phyloP scores from a whole-genome alignment of 345 rosid species.

The Bruguiera parviflora region DNA sequence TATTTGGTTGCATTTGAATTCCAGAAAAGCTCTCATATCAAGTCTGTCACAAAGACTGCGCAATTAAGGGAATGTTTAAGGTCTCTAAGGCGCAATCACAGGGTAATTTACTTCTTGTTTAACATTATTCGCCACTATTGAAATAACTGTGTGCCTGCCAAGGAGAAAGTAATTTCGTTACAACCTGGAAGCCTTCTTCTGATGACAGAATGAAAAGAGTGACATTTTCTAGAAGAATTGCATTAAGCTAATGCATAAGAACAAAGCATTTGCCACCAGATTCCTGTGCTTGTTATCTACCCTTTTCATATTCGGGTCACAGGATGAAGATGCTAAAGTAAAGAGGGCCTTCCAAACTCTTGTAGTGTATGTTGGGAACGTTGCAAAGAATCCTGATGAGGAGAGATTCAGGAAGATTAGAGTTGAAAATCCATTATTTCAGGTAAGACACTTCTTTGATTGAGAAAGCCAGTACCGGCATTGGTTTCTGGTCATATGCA shows the following conservation, averaged over 20 bases:
- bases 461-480: neutral
- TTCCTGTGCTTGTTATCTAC: too few relatives aligned
- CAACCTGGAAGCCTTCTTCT: too few relatives aligned
- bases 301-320: too few relatives aligned
- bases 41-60: constrained; percentile 36
- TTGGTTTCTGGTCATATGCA: neutral
- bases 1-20: constrained; percentile 17
- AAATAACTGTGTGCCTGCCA: neutral
- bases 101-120: constrained; percentile 29
- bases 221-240: too few relatives aligned
- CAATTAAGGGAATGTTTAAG: constrained; percentile 64
- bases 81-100: constrained; percentile 55
- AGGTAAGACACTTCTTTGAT: constrained; percentile 27
- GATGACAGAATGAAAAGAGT: too few relatives aligned
- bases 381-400: constrained; percentile 45
- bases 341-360: constrained; percentile 66
- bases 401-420: constrained; percentile 77
- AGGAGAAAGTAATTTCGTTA: neutral
- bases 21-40: constrained; percentile 30
- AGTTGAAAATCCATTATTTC: constrained; percentile 54
- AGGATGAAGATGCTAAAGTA: constrained; percentile 59
- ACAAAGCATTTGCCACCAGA: too few relatives aligned
- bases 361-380: constrained; percentile 57
- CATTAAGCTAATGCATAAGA: too few relatives aligned
- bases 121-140: neutral